These are phyloP conservation scores for Agastache rugosa DNA, from an alignment of 257 asterid genomes.

Conservation along the genomic window DNA sequence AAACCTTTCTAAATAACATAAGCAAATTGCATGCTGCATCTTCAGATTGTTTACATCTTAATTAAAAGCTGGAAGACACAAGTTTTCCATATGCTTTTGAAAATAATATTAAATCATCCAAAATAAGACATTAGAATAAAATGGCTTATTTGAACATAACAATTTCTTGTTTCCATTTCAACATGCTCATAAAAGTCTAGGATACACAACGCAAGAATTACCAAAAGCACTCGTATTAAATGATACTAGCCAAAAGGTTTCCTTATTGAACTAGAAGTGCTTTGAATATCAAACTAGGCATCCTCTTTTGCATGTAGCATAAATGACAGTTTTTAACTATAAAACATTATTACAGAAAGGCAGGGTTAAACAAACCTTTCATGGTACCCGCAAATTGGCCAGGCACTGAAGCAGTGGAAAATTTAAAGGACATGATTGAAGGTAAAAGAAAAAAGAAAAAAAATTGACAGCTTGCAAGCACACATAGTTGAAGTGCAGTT, in stretches of 20 bases:
- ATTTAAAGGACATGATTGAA: no score
- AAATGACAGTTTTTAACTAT: background rate
- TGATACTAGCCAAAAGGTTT: background rate
- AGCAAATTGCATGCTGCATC: background rate
- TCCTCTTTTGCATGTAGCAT: background rate
- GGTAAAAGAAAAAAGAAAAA: no score
- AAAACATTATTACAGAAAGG: no score
- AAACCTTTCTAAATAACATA: background rate
- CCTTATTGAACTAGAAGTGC: background rate
- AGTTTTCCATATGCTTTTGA: background rate
- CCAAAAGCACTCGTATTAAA: background rate
- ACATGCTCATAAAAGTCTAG: background rate
- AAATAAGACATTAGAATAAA: background rate
- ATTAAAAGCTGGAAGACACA: background rate
- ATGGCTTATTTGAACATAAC: background rate
- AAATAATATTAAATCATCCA: background rate
- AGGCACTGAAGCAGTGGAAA: no score
- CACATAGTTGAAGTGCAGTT: background rate
- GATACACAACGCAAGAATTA: conserved; percentile 1
- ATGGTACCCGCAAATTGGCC: background rate
- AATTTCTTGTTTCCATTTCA: background rate
- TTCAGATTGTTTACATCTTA: background rate
- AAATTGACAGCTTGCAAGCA: background rate
- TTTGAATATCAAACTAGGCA: background rate
- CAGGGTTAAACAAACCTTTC: background rate